Conservation (phyloP, 495 filamentous ascomycete genomes). For the Penicillium angulare region DNA sequence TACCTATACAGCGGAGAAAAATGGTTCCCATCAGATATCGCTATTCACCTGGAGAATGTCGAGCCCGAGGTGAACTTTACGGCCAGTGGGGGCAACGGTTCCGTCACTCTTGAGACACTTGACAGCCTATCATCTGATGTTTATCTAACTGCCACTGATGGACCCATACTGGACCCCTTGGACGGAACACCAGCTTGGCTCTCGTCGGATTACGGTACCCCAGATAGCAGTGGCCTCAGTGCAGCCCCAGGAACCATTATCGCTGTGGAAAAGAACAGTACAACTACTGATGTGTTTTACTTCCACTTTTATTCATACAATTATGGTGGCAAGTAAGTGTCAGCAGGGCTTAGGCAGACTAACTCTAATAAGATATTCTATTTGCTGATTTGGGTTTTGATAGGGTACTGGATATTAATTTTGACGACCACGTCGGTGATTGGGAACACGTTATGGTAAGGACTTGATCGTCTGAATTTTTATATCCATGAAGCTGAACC, state of each 20-base stretch:
- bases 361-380: no score
- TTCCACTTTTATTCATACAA: constrained; percentile 9
- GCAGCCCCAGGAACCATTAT: constrained; percentile 3
- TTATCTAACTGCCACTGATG: constrained; percentile 4
- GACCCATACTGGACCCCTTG: constrained; percentile 3
- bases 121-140: constrained; percentile 1
- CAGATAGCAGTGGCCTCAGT: constrained; percentile 1
- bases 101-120: constrained; percentile 2
- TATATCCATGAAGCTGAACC: neutral
- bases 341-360: neutral
- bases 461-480: neutral
- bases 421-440: constrained; percentile 7
- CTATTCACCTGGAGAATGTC: constrained; percentile 1
- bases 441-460: constrained; percentile 7
- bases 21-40: constrained; percentile 5
- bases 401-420: constrained; percentile 8
- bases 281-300: constrained; percentile 5
- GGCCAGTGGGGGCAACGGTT: constrained; percentile 1
- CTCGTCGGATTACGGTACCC: constrained; percentile 5
- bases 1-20: constrained; percentile 4
- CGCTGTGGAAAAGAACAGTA: constrained; percentile 7
- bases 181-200: constrained; percentile 4
- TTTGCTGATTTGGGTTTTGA: neutral
- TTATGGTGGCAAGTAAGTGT: constrained; percentile 4
- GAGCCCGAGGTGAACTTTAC: constrained; percentile 2